Base-by-base conservation (phyloP, 495 filamentous ascomycete genomes). In the Terfezia boudieri region DNA sequence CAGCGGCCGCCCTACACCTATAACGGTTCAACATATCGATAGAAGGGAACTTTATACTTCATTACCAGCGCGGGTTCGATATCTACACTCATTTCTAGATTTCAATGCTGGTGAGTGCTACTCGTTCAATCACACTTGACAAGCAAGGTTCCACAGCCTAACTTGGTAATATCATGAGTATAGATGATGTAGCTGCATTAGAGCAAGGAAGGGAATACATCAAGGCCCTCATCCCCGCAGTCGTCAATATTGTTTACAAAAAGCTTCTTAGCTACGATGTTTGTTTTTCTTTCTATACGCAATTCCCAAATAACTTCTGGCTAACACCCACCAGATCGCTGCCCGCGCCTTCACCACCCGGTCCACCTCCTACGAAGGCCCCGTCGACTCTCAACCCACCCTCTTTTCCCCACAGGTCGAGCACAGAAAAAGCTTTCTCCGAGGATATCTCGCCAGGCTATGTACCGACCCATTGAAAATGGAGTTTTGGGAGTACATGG, bases 401-500 rank as follows among this genome's bases (percentile, higher is more conserved):
- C 80, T 83, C 61, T 71, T 80, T 38, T 76, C 74, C 55, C 81
- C 81, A 2, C 78, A 84, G 60, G 83, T 86, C 58, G 63, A 76
- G 58, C 78, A 84, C 53, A 77, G 82, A 56, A 85, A 86, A 68
- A 79, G 78, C 72, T 86, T 86, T 65, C 68, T 86, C 20, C 71
- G 79, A 9, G 81, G 76, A 55, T 85, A 85, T 57, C 68, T 86
- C 36, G 75, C 71, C 49, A 81, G 79, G 62, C 63, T 85, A 10
- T 82, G 80, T 63, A 77, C 76, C 11, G 81, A 85, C 60, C 81
- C 81, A 0, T 76, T 74, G 38, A 76, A 74, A 58, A 77, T 81
- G 71, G 79, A 82, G 53, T 85, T 83, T 61, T 86, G 81, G 80
- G 73, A 82, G 56, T 86, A 85, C 63, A 66, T 85, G 37, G 77